Conservation (phyloP, 495 filamentous ascomycete species). For the Parachaetomium inaequale region DNA sequence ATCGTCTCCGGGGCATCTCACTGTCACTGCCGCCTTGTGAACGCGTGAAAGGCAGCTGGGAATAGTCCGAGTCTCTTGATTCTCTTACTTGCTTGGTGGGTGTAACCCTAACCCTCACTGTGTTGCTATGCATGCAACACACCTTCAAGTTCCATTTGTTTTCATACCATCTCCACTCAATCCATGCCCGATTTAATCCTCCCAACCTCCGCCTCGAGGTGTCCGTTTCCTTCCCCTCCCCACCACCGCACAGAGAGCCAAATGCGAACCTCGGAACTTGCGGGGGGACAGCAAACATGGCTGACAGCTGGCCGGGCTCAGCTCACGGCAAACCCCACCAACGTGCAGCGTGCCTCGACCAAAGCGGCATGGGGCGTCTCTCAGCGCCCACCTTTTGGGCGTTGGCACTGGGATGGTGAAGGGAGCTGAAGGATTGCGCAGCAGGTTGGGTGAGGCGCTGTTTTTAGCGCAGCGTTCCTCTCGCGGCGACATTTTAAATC, state of each 20-base stretch:
- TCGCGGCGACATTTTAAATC: neutral
- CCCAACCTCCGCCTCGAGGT: too few relatives aligned
- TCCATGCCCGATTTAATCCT: too few relatives aligned
- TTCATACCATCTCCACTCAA: too few relatives aligned
- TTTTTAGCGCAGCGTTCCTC: neutral
- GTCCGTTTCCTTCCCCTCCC: too few relatives aligned
- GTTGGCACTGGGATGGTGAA: slow-evolving; percentile 10
- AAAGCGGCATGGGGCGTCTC: neutral
- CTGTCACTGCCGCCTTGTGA: neutral
- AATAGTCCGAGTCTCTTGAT: too few relatives aligned
- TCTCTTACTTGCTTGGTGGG: too few relatives aligned
- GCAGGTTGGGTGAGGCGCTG: neutral
- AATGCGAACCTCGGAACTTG: neutral
- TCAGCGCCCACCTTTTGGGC: neutral
- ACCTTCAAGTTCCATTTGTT: too few relatives aligned
- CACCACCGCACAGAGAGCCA: neutral
- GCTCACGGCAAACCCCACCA: slow-evolving; percentile 5
- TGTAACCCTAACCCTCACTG: too few relatives aligned
- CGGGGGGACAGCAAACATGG: neutral
- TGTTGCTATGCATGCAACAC: too few relatives aligned
- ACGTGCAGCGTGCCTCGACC: neutral
- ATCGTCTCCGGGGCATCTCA: neutral
- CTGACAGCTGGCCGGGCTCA: neutral
- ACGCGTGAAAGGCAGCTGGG: neutral
- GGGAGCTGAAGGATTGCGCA: slow-evolving; percentile 1